Percentiles rank a stretch among this genome's conserved stretches.
Conservation (phyloP, 495 filamentous ascomycete genomes). For the Tuber magnatum region DNA sequence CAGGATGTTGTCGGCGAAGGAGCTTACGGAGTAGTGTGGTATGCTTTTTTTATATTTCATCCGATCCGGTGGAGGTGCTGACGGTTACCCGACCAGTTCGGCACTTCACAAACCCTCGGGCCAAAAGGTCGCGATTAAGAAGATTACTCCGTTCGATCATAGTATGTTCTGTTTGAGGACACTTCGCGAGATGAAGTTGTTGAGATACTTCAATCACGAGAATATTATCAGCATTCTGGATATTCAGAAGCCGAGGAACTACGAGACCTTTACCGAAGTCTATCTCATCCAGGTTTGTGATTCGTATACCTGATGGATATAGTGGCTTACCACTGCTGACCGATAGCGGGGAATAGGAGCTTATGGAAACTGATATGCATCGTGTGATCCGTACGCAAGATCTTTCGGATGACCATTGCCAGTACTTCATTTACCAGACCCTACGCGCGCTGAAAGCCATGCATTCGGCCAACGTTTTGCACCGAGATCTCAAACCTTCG, state of each 20-base stretch:
- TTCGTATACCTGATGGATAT: not conserved
- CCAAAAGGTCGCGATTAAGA: conserved; percentile 99
- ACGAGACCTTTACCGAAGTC: conserved; percentile 93
- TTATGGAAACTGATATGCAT: conserved; percentile 99
- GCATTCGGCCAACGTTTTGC: conserved; percentile 97
- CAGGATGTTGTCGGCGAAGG: conserved; percentile 99
- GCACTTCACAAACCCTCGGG: conserved; percentile 96
- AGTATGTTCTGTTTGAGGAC: conserved; percentile 99
- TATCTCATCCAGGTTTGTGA: conserved; percentile 87
- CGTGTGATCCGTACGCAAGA: conserved; percentile 98
- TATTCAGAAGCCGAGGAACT: conserved; percentile 95
- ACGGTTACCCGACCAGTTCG: conserved; percentile 54
- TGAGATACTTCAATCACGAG: conserved; percentile 99
- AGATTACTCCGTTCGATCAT: conserved; percentile 98
- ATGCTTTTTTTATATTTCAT: conserved; percentile 43
- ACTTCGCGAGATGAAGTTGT: conserved; percentile 96
- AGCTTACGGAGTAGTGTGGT: conserved; percentile 99
- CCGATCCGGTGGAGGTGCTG: conserved; percentile 7
- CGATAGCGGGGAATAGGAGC: conserved; percentile 54
- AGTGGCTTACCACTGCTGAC: not conserved
- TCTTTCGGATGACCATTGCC: conserved; percentile 96
- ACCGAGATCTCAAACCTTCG: conserved; percentile 94
- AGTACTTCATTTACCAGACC: conserved; percentile 99
- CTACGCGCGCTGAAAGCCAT: conserved; percentile 96
- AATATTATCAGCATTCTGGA: conserved; percentile 99